Evolutionary conservation across 2,329 filamentous ascomycete genomes (phyloP), one percentile per base, ranked within the genome.

Genomic region (Chalaropsis ovoidea): DNA sequence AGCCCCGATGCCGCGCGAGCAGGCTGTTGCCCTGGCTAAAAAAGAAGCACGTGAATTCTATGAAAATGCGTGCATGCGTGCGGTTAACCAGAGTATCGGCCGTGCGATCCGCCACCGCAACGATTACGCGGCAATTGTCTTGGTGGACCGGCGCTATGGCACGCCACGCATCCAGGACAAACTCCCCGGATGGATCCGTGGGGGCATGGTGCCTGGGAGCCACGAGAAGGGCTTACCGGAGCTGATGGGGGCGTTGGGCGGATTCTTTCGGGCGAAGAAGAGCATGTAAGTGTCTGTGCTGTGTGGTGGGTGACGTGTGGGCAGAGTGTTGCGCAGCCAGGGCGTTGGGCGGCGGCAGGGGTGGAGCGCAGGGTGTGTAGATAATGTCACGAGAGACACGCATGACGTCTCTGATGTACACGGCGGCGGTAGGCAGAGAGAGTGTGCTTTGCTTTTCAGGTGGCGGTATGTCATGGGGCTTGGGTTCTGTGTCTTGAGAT

Each of bases 61-160:
- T 72, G 91, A 96, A 74, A 97, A 97, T 73, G 85, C 90, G 0
- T 96, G 92, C 74, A 96, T 99, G 92, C 82, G 94, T 47, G 90
- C 92, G 3, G 94, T 99, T 3, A 99, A 99, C 74, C 94, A 99
- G 77, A 94, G 90, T 72, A 92, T 99, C 70, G 94, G 94, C 0
- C 81, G 94, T 67, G 94, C 91, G 0, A 96, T 99, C 71, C 81
- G 94, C 60, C 94, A 99, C 73, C 82, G 82, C 65, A 84, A 83
- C 27, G 94, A 99, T 75, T 97, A 95, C 75, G 94, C 94, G 3
- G 86, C 88, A 17, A 96, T 99, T 69, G 76, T 96, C 66, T 81
- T 99, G 72, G 78, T 94, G 42, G 94, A 99, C 75, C 80, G 82
- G 69, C 80, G 94, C 63, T 99, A 94, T 75, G 82, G 80, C n/a